Percentiles rank a stretch among this genome's conserved stretches.
Conservation (phyloP, 2,329 filamentous ascomycete species). For the Clarireedia paspali region DNA sequence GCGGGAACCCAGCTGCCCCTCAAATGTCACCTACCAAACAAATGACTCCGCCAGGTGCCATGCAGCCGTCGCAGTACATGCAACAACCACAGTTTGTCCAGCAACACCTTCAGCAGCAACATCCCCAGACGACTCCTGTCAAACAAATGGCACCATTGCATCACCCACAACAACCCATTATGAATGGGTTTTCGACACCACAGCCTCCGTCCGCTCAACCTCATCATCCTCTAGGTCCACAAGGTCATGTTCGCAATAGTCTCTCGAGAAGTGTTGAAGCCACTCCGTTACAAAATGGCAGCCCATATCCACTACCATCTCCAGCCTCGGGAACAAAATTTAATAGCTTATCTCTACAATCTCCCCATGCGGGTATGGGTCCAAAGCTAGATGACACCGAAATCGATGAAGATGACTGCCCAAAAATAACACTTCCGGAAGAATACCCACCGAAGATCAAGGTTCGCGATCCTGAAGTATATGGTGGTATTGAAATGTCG, state of each 20-base stretch:
- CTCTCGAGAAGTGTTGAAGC: constrained; percentile 44
- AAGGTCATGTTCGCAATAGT: constrained; percentile 42
- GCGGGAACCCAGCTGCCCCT: constrained; percentile 31
- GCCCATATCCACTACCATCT: constrained; percentile 39
- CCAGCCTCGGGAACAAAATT: constrained; percentile 32
- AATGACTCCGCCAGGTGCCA: constrained; percentile 36
- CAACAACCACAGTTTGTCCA: constrained; percentile 37
- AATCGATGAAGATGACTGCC: not conserved
- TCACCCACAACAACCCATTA: constrained; percentile 37
- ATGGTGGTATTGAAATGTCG: constrained; percentile 66
- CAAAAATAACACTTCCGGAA: constrained; percentile 11
- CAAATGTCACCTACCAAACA: constrained; percentile 34
- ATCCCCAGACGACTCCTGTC: constrained; percentile 37
- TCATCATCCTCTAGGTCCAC: constrained; percentile 30
- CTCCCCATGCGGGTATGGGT: constrained; percentile 20
- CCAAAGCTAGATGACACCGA: constrained; percentile 15
- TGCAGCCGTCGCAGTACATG: constrained; percentile 47
- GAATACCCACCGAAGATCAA: constrained; percentile 49
- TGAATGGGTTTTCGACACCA: constrained; percentile 43
- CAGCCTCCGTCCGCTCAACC: constrained; percentile 36
- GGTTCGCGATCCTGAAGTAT: constrained; percentile 46
- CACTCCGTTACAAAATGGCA: constrained; percentile 27
- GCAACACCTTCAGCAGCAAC: constrained; percentile 42
- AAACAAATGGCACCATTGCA: constrained; percentile 38
- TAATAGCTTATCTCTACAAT: constrained; percentile 20